A percentile compares a stretch with the other conserved stretches of the same genome.
phyloP scores from a whole-genome alignment of 2,329 filamentous ascomycete species.

The Lachnellula occidentalis region DNA sequence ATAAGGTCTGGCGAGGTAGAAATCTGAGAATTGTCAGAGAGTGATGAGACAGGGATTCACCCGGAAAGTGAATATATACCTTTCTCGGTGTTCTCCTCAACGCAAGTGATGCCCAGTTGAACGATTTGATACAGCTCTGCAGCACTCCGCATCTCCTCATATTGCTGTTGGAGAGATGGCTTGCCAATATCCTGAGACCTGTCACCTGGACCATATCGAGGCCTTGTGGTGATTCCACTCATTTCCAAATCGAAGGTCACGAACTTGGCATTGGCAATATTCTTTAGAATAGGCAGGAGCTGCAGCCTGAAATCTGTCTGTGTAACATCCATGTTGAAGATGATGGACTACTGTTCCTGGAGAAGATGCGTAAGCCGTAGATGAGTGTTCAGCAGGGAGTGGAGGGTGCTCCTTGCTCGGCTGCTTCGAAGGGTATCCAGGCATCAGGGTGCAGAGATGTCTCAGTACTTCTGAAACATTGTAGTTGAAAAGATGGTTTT shows the following conservation, averaged over 20 bases:
- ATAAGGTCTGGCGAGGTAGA: conserved; percentile 56
- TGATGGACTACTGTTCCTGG: no score
- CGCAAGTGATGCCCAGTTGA: conserved; percentile 62
- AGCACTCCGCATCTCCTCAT: conserved; percentile 53
- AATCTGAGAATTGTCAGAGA: conserved; percentile 31
- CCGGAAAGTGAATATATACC: conserved; percentile 30
- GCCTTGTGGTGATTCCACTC: conserved; percentile 50
- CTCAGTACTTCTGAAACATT: no score
- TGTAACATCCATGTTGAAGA: conserved; percentile 50
- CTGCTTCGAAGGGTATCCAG: no score
- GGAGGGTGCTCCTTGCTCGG: background rate
- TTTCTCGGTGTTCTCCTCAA: conserved; percentile 48
- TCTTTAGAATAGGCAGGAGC: conserved; percentile 50
- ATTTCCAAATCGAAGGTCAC: conserved; percentile 63
- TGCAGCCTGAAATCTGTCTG: conserved; percentile 40
- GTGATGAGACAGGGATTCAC: background rate
- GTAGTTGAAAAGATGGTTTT: no score
- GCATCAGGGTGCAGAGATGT: no score
- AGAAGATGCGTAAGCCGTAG: no score
- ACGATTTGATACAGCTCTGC: conserved; percentile 60
- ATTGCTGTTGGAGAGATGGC: conserved; percentile 53
- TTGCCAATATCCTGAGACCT: conserved; percentile 35
- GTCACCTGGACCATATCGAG: conserved; percentile 23
- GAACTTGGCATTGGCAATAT: conserved; percentile 54
- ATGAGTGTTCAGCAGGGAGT: background rate